Evolutionary conservation across 2,329 filamentous ascomycete genomes (phyloP).

Genomic region (Cryphonectria japonica): DNA sequence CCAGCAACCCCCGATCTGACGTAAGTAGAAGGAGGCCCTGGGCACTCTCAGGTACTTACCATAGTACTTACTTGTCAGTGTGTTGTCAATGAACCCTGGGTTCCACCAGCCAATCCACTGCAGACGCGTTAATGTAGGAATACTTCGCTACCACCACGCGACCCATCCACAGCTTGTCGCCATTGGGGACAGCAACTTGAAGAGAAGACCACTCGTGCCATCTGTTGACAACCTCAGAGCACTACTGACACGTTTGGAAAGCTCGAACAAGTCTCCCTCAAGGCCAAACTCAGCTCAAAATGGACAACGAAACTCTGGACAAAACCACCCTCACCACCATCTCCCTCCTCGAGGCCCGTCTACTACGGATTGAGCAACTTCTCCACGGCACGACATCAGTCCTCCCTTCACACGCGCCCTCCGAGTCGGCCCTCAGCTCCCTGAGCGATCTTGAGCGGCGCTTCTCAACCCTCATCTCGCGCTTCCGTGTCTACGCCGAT

Average conservation of each 20-base stretch:
- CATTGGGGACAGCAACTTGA: not conserved
- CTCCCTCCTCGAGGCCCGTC: conserved; percentile 60
- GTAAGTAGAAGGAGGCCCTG: conserved; percentile 5
- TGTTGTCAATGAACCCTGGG: not conserved
- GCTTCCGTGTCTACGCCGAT: conserved; percentile 61
- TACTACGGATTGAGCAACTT: conserved; percentile 62
- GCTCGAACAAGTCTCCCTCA: not conserved
- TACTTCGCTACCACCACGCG: not conserved
- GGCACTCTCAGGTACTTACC: not conserved
- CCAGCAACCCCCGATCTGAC: conserved; percentile 6
- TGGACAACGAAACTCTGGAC: conserved; percentile 46
- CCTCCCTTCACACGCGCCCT: conserved; percentile 39
- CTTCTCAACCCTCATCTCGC: conserved; percentile 53
- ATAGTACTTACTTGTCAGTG: not conserved
- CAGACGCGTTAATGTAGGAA: not conserved
- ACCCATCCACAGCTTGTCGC: not conserved
- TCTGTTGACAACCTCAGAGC: not conserved
- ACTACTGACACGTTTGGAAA: not conserved
- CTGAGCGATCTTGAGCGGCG: conserved; percentile 58
- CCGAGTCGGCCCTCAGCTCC: conserved; percentile 47
- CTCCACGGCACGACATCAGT: conserved; percentile 53
- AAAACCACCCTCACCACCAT: conserved; percentile 59
- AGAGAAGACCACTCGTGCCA: not conserved
- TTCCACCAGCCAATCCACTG: not conserved
- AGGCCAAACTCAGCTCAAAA: conserved; percentile 5